These are phyloP conservation scores for Rhododendron simsii DNA, from an alignment of 148 eudicot genomes.

Conservation along the genomic window DNA sequence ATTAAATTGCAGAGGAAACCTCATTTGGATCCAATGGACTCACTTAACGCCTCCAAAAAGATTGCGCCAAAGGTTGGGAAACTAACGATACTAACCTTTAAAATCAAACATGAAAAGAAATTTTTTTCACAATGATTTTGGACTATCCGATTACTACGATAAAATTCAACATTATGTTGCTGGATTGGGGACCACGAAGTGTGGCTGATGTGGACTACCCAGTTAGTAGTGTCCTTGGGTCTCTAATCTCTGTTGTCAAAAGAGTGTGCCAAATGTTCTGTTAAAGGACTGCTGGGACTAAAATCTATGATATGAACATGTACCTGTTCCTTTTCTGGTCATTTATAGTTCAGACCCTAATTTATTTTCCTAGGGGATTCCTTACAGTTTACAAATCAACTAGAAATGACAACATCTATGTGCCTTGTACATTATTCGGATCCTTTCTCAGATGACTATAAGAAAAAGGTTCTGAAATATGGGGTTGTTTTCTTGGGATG, in stretches of 20 bases:
- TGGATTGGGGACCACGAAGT: background rate
- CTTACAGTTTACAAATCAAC: background rate
- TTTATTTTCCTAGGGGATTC: background rate
- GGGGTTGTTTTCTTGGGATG: background rate
- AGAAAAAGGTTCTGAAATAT: background rate
- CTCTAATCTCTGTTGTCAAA: background rate
- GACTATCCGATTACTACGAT: background rate
- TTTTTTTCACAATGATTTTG: background rate
- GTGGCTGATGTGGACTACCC: background rate
- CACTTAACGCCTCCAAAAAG: slow-evolving; percentile 13
- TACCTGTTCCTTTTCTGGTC: background rate
- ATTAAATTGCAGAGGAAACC: slow-evolving; percentile 25
- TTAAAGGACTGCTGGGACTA: background rate
- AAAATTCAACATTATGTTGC: background rate
- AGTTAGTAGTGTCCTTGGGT: no score
- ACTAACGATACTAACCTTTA: background rate
- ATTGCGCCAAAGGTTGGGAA: slow-evolving; percentile 8
- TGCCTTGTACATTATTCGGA: background rate
- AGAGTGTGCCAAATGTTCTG: background rate
- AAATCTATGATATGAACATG: background rate
- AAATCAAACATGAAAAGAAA: background rate
- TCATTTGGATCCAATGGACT: slow-evolving; percentile 27
- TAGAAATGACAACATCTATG: background rate
- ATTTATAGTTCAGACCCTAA: background rate
- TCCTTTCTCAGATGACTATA: background rate